Evolutionary conservation across 257 asterid species (phyloP).

Genomic region (Solanum peruvianum): DNA sequence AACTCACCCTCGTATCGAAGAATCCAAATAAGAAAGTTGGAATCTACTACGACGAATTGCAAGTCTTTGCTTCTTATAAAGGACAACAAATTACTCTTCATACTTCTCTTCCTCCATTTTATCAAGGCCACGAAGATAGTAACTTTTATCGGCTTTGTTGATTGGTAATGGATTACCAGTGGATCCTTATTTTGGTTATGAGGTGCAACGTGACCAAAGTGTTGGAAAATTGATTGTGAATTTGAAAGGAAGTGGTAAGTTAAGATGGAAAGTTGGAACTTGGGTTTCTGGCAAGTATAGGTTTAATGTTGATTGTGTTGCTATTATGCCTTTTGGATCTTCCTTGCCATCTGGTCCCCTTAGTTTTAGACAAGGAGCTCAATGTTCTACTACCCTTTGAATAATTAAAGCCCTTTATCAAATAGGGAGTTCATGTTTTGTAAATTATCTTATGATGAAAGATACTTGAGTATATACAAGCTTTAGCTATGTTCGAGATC

Average conservation of each 20-base stretch:
- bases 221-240: constrained; percentile 36
- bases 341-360: constrained; percentile 49
- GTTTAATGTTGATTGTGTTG: constrained; percentile 53
- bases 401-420: not conserved
- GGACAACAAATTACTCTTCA: constrained; percentile 58
- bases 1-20: constrained; percentile 46
- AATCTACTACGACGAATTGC: constrained; percentile 60
- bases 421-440: not conserved
- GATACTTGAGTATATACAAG: not conserved
- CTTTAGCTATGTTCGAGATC: not conserved
- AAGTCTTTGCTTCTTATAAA: constrained; percentile 55
- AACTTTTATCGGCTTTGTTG: constrained; percentile 51
- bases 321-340: constrained; percentile 53
- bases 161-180: constrained; percentile 60
- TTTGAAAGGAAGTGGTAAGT: constrained; percentile 50
- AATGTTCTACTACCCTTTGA: constrained; percentile 71
- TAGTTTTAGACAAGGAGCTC: constrained; percentile 45
- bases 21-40: constrained; percentile 82
- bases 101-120: constrained; percentile 55
- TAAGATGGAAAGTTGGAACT: constrained; percentile 87
- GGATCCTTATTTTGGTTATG: constrained; percentile 51
- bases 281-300: constrained; percentile 91
- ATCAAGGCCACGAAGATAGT: constrained; percentile 60
- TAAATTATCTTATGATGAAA: not conserved
- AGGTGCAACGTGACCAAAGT: constrained; percentile 48